Conservation (phyloP, 2,329 filamentous ascomycete genomes). For the Trichoderma cornu-damae region DNA sequence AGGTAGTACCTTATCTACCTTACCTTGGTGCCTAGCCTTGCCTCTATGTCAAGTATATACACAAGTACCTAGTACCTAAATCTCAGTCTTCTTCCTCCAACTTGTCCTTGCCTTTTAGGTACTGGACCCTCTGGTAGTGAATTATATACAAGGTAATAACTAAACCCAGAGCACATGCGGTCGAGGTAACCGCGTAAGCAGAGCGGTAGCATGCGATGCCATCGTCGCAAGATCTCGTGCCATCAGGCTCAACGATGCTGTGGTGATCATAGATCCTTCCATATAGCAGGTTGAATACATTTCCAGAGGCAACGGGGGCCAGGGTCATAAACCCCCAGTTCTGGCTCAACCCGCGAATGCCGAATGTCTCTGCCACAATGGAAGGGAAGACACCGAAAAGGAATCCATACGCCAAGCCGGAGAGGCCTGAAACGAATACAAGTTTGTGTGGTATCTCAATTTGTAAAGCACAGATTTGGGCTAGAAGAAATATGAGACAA, state of each 20-base stretch:
- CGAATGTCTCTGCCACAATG: constrained; percentile 84
- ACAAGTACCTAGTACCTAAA: too few relatives aligned
- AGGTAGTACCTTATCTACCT: too few relatives aligned
- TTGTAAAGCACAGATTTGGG: constrained; percentile 70
- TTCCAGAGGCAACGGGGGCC: constrained; percentile 79
- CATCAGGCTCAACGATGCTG: constrained; percentile 61
- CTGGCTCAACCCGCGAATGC: constrained; percentile 79
- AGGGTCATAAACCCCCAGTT: constrained; percentile 97
- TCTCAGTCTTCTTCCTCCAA: constrained; percentile 15
- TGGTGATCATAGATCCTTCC: constrained; percentile 78
- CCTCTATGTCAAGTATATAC: neutral
- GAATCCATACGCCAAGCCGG: constrained; percentile 85
- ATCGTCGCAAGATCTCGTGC: constrained; percentile 68
- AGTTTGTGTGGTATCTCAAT: constrained; percentile 74
- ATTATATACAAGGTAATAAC: constrained; percentile 67
- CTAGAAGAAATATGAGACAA: constrained; percentile 69
- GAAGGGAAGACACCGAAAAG: constrained; percentile 92
- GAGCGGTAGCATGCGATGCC: constrained; percentile 75
- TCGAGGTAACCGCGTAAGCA: constrained; percentile 75
- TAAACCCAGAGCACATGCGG: constrained; percentile 64
- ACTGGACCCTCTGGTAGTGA: constrained; percentile 46
- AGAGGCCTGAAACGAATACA: constrained; percentile 72
- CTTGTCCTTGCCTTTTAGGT: constrained; percentile 31
- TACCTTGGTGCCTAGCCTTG: neutral
- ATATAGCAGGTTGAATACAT: constrained; percentile 90